A percentile compares a stretch with the other conserved stretches of the same genome.
phyloP scores from a whole-genome alignment of 2,329 filamentous ascomycete genomes.

The Paracamarosporium sp. region DNA sequence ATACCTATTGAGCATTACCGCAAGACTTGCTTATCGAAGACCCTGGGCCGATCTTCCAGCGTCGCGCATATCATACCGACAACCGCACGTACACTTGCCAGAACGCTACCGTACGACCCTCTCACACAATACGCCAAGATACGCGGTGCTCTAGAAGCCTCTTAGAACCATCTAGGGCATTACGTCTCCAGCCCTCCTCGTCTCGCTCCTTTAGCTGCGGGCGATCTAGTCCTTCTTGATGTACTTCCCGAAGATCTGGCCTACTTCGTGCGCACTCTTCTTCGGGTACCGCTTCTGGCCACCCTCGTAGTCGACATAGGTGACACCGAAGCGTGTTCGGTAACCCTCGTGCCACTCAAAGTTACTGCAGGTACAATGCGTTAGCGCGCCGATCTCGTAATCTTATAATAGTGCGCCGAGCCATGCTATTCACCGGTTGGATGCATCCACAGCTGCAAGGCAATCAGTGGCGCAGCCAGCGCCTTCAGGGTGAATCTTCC shows the following conservation, averaged over 20 bases:
- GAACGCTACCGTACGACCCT: neutral
- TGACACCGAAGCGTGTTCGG: slow-evolving; percentile 83
- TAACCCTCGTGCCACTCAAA: slow-evolving; percentile 95
- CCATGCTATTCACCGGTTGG: neutral
- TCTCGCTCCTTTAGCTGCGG: neutral
- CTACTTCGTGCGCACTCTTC: slow-evolving; percentile 78
- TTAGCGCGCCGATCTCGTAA: slow-evolving; percentile 23
- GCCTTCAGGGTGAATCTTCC: neutral
- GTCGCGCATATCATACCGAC: neutral
- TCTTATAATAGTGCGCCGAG: neutral
- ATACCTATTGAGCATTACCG: neutral
- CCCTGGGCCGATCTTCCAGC: neutral
- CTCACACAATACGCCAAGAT: neutral
- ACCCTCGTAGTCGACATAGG: slow-evolving; percentile 81
- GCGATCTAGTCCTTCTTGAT: slow-evolving; percentile 64
- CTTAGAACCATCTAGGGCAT: neutral
- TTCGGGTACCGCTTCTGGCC: slow-evolving; percentile 82
- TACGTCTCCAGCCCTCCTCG: slow-evolving; percentile 14
- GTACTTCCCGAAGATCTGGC: slow-evolving; percentile 72
- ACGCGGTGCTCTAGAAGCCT: neutral
- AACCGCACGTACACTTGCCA: neutral
- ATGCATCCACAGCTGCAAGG: neutral
- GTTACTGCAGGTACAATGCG: slow-evolving; percentile 61
- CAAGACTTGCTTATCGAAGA: neutral
- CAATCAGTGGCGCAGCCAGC: neutral